These are phyloP conservation scores for Asterella californica DNA, from an alignment of 225 moss, liverwort and hornwort genomes.

Conservation along the genomic window DNA sequence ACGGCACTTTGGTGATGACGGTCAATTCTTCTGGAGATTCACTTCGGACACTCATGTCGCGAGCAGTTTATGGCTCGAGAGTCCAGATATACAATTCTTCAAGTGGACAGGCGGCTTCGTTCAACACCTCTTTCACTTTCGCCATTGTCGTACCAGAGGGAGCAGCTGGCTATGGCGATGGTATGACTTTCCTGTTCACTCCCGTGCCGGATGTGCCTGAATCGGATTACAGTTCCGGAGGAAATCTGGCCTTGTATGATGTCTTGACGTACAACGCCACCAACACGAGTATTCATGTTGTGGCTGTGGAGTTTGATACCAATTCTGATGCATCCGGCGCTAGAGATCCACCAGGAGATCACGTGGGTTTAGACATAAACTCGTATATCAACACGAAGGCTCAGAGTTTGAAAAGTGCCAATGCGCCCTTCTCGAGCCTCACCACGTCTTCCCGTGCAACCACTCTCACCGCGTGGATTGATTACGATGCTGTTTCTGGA, in stretches of 20 bases:
- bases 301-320: constrained; percentile 13
- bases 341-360: not conserved
- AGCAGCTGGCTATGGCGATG: not conserved
- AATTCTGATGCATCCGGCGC: not conserved
- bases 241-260: constrained; percentile 12
- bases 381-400: not conserved
- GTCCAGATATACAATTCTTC: constrained; percentile 11
- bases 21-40: not conserved
- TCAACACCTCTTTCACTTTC: constrained; percentile 20
- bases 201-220: not conserved
- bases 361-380: constrained; percentile 19
- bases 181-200: constrained; percentile 14
- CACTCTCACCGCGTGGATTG: not conserved
- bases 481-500: constrained; percentile 1
- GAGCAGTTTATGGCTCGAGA: constrained; percentile 6
- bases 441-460: not conserved
- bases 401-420: not conserved
- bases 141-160: constrained; percentile 1
- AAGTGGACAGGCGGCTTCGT: constrained; percentile 16
- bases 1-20: constrained; percentile 2
- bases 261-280: not conserved
- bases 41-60: not conserved
- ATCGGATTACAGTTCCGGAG: not conserved
- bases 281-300: constrained; percentile 5
- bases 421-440: not conserved